Evolutionary conservation across 805 yeast genomes (phyloP).

Genomic region (Saccharomyces kudriavzevii): DNA sequence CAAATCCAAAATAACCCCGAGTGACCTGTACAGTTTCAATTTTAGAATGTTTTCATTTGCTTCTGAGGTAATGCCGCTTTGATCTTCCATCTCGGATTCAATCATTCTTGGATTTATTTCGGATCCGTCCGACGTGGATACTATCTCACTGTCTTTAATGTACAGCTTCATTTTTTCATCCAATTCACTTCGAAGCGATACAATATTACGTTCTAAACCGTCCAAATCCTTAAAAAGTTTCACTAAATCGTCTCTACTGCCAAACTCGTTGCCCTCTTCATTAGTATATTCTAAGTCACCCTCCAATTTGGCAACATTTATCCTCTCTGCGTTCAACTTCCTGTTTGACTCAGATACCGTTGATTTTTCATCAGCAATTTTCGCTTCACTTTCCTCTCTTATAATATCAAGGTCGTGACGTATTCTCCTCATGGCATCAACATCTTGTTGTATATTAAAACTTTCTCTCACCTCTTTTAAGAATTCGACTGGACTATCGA

Average conservation of each 20-base stretch:
- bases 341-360: conserved; percentile 4
- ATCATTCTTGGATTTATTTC: neutral
- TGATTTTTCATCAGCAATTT: conserved; percentile 7
- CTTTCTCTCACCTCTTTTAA: conserved; percentile 20
- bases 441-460: conserved; percentile 24
- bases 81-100: conserved; percentile 7
- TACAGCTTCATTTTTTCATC: conserved; percentile 14
- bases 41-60: conserved; percentile 35
- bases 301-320: conserved; percentile 5
- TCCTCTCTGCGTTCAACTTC: conserved; percentile 6
- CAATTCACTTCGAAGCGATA: conserved; percentile 13
- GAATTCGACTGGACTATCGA: conserved; percentile 19
- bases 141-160: conserved; percentile 6
- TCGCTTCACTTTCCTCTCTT: conserved; percentile 5
- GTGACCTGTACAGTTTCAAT: conserved; percentile 48
- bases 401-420: neutral
- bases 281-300: conserved; percentile 9
- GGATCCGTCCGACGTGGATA: neutral
- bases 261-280: conserved; percentile 11
- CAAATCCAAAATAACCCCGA: conserved; percentile 48
- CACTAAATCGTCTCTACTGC: conserved; percentile 10
- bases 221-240: conserved; percentile 22
- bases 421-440: conserved; percentile 9
- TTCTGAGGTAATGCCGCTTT: conserved; percentile 14
- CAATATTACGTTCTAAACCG: conserved; percentile 15